Base-by-base conservation (phyloP, 2,329 filamentous ascomycete species). In the Apiospora pterosperma region DNA sequence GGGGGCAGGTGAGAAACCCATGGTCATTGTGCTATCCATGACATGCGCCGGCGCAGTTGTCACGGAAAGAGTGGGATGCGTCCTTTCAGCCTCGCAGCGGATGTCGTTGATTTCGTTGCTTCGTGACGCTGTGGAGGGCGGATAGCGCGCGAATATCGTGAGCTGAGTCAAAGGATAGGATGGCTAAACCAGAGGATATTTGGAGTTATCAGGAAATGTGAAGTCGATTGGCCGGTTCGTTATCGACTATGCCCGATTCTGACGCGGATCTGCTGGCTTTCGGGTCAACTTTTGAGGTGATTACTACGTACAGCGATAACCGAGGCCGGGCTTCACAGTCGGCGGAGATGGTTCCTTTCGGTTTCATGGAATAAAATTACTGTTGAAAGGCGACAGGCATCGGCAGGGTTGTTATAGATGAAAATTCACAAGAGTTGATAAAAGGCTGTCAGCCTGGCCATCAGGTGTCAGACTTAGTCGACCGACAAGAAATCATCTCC, bases 401-500 rank as follows among this genome's bases (percentile, higher is more conserved):
- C n/a, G n/a, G n/a, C n/a, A n/a, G n/a, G 7, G 28, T 55, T 55
- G 48, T 21, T 5, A 28, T 55, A 19, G 48, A 42, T 34, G 19
- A 55, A 55, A 55, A 55, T 28, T 34, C 21, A 34, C 8, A 34
- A n/a, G 28, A 34, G 25, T 55, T 34, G 48, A 28, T 8, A 34
- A 12, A n/a, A 28, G 48, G 19, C 34, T 55, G 48, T 55, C 48
- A 55, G 48, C 28, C 48, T 55, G 28, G 48, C 48, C 48, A 55
- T 55, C 48, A 55, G 48, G 48, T 55, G 48, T 55, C 48, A 55
- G 28, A 10, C 48, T 34, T 55, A 55, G 48, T 34, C 48, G 34
- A 55, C 48, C 28, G 48, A 55, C 48, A 55, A 55, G 48, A 55
- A 55, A 5, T 55, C 48, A 55, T 55, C 48, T 55, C 48, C 48